Conservation (phyloP, 371 early-diverging fungal genomes). For the Mucor saturninus region DNA sequence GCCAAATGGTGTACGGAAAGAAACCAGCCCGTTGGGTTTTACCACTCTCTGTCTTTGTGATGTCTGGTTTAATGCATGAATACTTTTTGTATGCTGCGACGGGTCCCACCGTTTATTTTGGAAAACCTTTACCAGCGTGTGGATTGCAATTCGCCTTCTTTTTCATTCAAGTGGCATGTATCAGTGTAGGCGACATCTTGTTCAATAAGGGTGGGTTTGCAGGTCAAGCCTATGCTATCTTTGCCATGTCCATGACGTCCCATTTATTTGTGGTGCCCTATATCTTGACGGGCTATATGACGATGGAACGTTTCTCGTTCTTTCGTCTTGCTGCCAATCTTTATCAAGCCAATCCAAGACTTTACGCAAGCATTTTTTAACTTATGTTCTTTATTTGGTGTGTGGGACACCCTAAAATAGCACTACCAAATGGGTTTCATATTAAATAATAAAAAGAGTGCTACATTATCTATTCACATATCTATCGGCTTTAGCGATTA, state of each 20-base stretch:
- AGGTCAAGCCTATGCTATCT: conserved; percentile 32
- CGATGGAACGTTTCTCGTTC: conserved; percentile 27
- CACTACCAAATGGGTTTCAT: too few relatives aligned
- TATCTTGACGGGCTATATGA: conserved; percentile 23
- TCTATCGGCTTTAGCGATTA: too few relatives aligned
- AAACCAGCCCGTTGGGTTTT: conserved; percentile 33
- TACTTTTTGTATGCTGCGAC: conserved; percentile 42
- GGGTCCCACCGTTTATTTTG: conserved; percentile 31
- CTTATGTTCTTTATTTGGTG: too few relatives aligned
- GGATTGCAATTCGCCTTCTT: conserved; percentile 43
- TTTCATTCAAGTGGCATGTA: conserved; percentile 29
- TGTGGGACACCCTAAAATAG: too few relatives aligned
- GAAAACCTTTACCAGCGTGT: conserved; percentile 27
- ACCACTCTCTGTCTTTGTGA: conserved; percentile 38
- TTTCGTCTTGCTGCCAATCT: conserved; percentile 10
- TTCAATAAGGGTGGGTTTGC: conserved; percentile 21
- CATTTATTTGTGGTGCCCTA: conserved; percentile 35
- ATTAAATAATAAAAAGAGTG: too few relatives aligned
- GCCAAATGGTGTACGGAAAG: conserved; percentile 18
- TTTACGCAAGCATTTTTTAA: conserved; percentile 9
- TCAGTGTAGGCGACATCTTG: conserved; percentile 38
- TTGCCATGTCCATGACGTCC: conserved; percentile 31
- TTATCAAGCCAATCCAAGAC: conserved; percentile 7
- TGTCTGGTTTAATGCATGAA: conserved; percentile 51
- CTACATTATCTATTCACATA: too few relatives aligned